phyloP scores from a whole-genome alignment of 2,329 filamentous ascomycete species.

The Onygenales sp. region DNA sequence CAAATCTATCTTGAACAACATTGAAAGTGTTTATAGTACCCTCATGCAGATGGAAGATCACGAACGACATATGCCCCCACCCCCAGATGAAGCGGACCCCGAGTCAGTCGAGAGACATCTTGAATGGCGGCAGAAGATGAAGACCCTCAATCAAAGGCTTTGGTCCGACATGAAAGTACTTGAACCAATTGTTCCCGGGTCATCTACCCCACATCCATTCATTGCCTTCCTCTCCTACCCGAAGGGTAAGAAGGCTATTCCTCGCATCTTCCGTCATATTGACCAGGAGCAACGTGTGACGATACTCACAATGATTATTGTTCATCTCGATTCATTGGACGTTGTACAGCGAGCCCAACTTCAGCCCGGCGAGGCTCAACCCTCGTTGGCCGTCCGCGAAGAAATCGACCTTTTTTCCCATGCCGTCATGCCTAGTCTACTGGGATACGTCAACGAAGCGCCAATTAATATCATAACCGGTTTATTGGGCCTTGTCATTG shows the following conservation, averaged over 20 bases:
- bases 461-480: conserved; percentile 85
- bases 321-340: conserved; percentile 85
- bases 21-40: conserved; percentile 78
- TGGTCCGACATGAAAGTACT: conserved; percentile 88
- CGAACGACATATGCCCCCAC: conserved; percentile 68
- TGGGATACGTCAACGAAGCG: conserved; percentile 84
- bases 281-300: conserved; percentile 84
- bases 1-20: conserved; percentile 74
- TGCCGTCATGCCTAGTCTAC: conserved; percentile 79
- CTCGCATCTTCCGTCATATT: conserved; percentile 88
- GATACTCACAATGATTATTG: conserved; percentile 88
- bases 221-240: conserved; percentile 89
- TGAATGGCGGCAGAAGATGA: conserved; percentile 66
- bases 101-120: conserved; percentile 64
- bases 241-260: conserved; percentile 94
- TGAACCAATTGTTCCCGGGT: conserved; percentile 71
- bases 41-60: conserved; percentile 94
- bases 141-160: conserved; percentile 65
- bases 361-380: conserved; percentile 58
- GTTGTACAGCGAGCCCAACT: conserved; percentile 77
- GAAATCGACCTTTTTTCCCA: conserved; percentile 86
- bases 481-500: conserved; percentile 73
- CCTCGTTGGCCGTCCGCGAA: conserved; percentile 72
- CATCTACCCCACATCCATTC: conserved; percentile 71
- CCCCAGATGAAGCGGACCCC: conserved; percentile 54